Base-by-base conservation (phyloP, 352 stramenopile genomes). In the Peronospora farinosa region DNA sequence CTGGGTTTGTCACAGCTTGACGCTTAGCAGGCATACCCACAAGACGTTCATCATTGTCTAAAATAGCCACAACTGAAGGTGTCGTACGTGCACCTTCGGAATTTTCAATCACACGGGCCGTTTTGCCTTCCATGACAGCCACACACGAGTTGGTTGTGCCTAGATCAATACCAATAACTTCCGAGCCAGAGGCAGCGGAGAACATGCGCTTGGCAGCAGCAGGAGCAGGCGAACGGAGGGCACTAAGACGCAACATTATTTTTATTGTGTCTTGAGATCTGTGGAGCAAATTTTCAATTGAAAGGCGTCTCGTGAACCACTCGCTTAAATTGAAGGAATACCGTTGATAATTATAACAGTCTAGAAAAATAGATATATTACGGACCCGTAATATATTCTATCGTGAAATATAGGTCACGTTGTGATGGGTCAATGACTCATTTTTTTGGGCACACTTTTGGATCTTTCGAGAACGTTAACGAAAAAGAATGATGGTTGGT, bases 41-140 rank as follows among this genome's bases (percentile, higher is more conserved):
- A 13, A 99, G 72, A 32, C 95, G 84, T 58, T 96, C 86, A 44
- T 84, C 88, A 57, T 97, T 87, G 38, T 96, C 84, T 21, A 91
- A 72, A 60, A 98, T 98, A 21, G 93, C 95, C 5, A 99, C 95
- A 2, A 98, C 92, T 8, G 94, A 98, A 3, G 96, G 95, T 21
- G 96, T 99, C 6, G 94, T 99, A 38, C 96, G 84, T 11, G 88
- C 75, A 60, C 96, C 96, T 64, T 98, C 94, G 11, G 88, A 96
- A 85, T 99, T 99, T 71, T 98, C 94, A 74, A 98, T 98, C 23
- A 99, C 92, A 79, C 92, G 89, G n/a, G 95, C 70, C 54, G 72
- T 95, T 39, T 95, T 78, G 51, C 67, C 67, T 49, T 81, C 67
- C 70, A 78, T 78, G 13, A 78, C 68, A 40, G 67, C 70, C 23